Percentiles rank a stretch among this genome's conserved stretches.
Evolutionary conservation across 2,329 filamentous ascomycete species (phyloP).

Genomic region (Alternaria alternata): DNA sequence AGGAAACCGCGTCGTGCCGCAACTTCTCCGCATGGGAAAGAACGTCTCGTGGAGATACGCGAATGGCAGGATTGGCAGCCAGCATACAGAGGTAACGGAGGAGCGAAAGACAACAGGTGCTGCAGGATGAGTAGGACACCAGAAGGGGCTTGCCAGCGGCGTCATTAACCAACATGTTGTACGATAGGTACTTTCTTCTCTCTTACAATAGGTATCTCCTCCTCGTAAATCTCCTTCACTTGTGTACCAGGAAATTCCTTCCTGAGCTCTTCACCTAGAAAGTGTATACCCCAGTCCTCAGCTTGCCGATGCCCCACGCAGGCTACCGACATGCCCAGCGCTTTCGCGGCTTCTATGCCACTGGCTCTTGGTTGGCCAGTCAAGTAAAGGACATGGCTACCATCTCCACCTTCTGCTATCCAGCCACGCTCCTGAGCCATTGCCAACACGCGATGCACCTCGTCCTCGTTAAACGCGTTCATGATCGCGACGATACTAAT

Average conservation of each 20-base stretch:
- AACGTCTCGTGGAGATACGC: background rate
- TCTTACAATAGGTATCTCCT: slow-evolving; percentile 31
- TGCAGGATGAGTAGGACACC: background rate
- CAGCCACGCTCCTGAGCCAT: slow-evolving; percentile 35
- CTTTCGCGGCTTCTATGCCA: slow-evolving; percentile 44
- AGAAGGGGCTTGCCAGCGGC: background rate
- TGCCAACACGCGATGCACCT: slow-evolving; percentile 47
- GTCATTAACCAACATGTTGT: background rate
- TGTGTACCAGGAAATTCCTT: slow-evolving; percentile 39
- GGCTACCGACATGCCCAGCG: slow-evolving; percentile 44
- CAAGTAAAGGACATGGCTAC: slow-evolving; percentile 47
- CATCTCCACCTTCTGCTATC: slow-evolving; percentile 31
- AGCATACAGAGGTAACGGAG: background rate
- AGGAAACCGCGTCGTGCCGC: background rate
- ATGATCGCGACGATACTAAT: slow-evolving; percentile 48
- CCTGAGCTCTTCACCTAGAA: slow-evolving; percentile 39
- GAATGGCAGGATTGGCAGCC: background rate
- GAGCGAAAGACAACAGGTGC: background rate
- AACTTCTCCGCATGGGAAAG: background rate
- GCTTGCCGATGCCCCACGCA: slow-evolving; percentile 51
- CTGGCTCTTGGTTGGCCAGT: slow-evolving; percentile 49
- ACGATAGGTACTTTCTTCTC: slow-evolving; percentile 4
- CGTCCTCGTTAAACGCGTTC: slow-evolving; percentile 52
- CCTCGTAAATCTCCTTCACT: slow-evolving; percentile 49
- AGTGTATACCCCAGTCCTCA: slow-evolving; percentile 53